Evolutionary conservation across 2,329 filamentous ascomycete species (phyloP), one percentile per base, ranked within the genome.

Genomic region (Thelonectria blattea): DNA sequence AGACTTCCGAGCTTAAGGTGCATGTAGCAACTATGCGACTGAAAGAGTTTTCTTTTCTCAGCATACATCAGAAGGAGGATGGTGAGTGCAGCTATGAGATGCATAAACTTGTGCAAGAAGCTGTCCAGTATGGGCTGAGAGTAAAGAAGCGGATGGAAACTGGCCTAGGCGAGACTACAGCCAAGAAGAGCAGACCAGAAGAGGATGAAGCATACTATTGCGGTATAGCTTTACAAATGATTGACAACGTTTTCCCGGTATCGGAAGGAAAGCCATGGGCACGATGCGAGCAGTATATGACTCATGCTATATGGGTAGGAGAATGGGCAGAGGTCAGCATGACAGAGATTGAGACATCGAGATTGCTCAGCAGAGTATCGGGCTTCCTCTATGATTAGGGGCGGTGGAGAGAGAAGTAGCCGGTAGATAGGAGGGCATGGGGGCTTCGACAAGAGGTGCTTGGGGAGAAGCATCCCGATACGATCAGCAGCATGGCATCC

Each of bases 31-130:
- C 72, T 14, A 56, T 61, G 5, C 69, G 69, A n/a, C 72, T 78
- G 1, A 62, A 66, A 34, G 68, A 77, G 39, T 75, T 75, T 50
- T 77, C 74, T 0, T 77, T 78, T 53, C 52, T 78, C 0, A 60
- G 55, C 30, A 49, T 61, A 41, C 63, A 55, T 11, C 47, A 10
- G 15, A 18, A 42, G 14, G 55, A 56, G 18, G 43, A 58, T 2
- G 30, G 55, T 10, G 34, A 30, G 1, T 41, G 42, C 12, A 65
- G 27, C 14, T 75, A 73, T 56, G 68, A 75, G 56, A 68, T 75
- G 61, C 71, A 75, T 43, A 74, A 70, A 58, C 67, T 74, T 4
- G 69, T 73, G 4, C 71, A 74, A 58, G 68, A 73, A 53, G 72
- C 72, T 20, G 57, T 60, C 3, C 68, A 49, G 6, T 71, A 71